Base-by-base conservation (phyloP, 257 asterid genomes). In the Schizonepeta tenuifolia region DNA sequence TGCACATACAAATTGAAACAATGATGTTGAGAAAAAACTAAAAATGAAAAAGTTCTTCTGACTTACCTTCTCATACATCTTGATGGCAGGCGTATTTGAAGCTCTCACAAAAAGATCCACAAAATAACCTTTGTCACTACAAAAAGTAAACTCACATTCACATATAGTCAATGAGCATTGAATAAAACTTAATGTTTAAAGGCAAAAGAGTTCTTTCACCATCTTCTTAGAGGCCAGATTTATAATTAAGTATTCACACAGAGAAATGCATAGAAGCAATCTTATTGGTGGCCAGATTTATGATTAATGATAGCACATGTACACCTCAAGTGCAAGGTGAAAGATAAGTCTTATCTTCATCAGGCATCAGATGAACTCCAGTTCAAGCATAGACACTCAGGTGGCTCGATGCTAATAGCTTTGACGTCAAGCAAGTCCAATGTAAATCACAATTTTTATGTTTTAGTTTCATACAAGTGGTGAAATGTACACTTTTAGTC, bases 101-200 rank as follows among this genome's bases (percentile, higher is more conserved):
- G 98, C 98, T 83, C 99, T 87, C 74, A 95, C 99, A 75, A 95
- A 94, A 70, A 95, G 91, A 82, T 95, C 99, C 80, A 94, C 99
- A 63, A 94, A 94, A 77, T 86, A 94, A 71, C 90, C 99, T 86
- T 91, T 89, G 67, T 94, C 92, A 67, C 99, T 94, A 69, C 72
- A 73, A 74, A 78, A 51, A 43, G 28, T 21, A 74, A 73, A 72
- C 47, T n/a, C 35, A 2, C 22, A 24, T 78, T 64, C 61, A 38
- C 57, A 74, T 21, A 35, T 12, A 24, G 17, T 57, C 64, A 47
- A 17, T 36, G 21, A 54, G 69, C 57, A 46, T 26, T 51, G 3
- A 38, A 49, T 36, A 62, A 69, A 22, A 46, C 47, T 26, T 21
- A 69, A 49, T 47, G 33, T 26, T 38, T 17, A 35, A 17, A 17